A percentile compares a stretch with the other conserved stretches of the same genome.
Evolutionary conservation across 768 basidiomycete species (phyloP).

Genomic region (Psilocybe azurescens): DNA sequence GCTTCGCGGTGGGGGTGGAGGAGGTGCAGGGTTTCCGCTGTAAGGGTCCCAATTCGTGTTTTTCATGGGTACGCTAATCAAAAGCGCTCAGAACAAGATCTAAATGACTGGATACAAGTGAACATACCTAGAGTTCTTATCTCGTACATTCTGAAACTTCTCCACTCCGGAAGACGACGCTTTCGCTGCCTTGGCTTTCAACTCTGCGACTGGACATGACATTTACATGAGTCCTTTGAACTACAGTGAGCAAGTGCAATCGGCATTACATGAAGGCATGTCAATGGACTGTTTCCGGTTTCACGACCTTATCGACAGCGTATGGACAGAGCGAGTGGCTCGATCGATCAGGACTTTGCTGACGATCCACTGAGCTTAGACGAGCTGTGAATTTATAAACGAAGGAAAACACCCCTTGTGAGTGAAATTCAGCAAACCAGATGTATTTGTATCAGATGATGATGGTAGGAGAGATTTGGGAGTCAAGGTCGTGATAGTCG

Average conservation of each 20-base stretch:
- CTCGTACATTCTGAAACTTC: constrained; percentile 58
- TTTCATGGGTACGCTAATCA: constrained; percentile 55
- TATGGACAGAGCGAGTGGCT: neutral
- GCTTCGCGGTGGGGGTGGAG: constrained; percentile 49
- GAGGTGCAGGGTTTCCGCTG: constrained; percentile 55
- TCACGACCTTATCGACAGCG: neutral
- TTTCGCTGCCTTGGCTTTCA: constrained; percentile 67
- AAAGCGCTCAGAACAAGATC: neutral
- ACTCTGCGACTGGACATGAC: constrained; percentile 55
- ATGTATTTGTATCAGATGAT: neutral
- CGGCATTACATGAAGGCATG: constrained; percentile 41
- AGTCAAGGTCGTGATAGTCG: neutral
- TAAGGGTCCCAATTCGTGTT: constrained; percentile 71
- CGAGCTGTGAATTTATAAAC: neutral
- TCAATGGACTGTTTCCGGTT: constrained; percentile 10
- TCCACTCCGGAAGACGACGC: constrained; percentile 61
- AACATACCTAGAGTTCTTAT: constrained; percentile 55
- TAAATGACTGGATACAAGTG: neutral
- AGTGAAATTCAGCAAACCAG: neutral
- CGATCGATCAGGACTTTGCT: constrained; percentile 3
- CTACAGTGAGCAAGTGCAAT: constrained; percentile 4
- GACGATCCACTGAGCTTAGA: neutral
- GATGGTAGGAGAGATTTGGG: no score
- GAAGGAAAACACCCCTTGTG: neutral
- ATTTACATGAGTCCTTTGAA: constrained; percentile 9